These are phyloP conservation scores for Immersiella caudata DNA, from an alignment of 495 filamentous ascomycete genomes.

Conservation along the genomic window DNA sequence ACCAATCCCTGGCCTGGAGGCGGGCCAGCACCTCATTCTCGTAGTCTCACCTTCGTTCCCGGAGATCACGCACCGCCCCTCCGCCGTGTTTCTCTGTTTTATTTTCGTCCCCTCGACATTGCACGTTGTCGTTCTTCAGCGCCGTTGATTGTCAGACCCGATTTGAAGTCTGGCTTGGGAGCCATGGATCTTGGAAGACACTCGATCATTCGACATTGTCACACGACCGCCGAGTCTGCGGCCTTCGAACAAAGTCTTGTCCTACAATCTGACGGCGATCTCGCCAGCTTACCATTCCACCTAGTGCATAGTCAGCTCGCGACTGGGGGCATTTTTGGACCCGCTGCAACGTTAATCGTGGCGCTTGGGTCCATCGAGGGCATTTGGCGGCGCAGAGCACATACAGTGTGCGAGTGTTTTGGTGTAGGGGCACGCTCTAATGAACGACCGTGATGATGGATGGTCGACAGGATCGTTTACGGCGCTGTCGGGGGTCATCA, in stretches of 20 bases:
- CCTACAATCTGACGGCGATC: constrained; percentile 3
- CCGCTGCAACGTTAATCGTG: background rate
- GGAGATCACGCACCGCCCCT: background rate
- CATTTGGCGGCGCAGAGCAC: background rate
- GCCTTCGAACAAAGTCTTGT: background rate
- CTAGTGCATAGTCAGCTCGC: constrained; percentile 4
- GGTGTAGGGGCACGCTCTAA: background rate
- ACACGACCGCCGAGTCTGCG: constrained; percentile 13
- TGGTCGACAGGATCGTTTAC: background rate
- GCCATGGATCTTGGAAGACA: background rate
- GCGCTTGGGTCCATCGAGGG: background rate
- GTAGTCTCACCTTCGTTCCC: background rate
- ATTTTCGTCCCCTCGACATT: background rate
- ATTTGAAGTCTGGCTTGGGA: background rate
- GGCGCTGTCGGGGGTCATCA: background rate
- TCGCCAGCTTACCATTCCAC: constrained; percentile 17
- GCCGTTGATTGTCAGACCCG: background rate
- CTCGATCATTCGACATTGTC: background rate
- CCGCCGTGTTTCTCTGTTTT: background rate
- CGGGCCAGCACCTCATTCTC: background rate
- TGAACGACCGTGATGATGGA: background rate
- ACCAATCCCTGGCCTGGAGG: background rate
- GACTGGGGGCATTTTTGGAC: background rate
- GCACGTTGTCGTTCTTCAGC: background rate
- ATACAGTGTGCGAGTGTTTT: background rate